Base-by-base conservation (phyloP, 805 yeast genomes). In the Suhomyces tanzawaensis region DNA sequence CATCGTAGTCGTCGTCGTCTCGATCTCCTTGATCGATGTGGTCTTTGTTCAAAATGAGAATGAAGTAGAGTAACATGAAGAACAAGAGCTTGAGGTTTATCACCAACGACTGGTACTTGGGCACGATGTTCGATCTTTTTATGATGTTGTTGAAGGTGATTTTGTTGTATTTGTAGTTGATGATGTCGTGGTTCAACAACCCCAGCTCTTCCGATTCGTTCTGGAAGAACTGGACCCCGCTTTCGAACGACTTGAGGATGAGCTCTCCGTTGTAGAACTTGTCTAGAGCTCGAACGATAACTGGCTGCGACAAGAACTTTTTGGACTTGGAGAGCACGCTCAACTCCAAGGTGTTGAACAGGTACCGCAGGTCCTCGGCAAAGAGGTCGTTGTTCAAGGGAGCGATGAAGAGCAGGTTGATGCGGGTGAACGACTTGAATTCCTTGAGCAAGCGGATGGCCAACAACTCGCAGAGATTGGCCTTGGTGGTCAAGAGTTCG, bases 181-280 rank as follows among this genome's bases (percentile, higher is more conserved):
- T 46, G 5, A 64, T 47, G 29, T 49, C 38, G 3, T 24, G 30
- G 17, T 22, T 36, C 39, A 17, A 42, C 42, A 24, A 40, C 21
- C 38, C 47, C 12, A 41, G 37, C 7, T 46, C 52, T 14, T 40
- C 34, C 12, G 27, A 24, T 25, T 29, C n/a, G 19, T 25, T 17
- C 25, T 31, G 24, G 23, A 34, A 11, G 14, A 16, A 7, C 36
- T 19, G 31, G 33, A 23, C 14, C 21, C 40, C 46, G 12, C 27
- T 13, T 24, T 24, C 29, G 18, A n/a, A 24, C 9, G 36, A 11
- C 54, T 65, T 55, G 51, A 61, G 29, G 36, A 62, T 70, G 18
- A 77, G 58, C 21, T 73, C 74, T 0, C 82, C 82, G 40, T 69
- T 68, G 66, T 79, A 76, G 23, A 77, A 66, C 34, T 72, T 68